These are phyloP conservation scores for Xylaria cubensis DNA, from an alignment of 495 filamentous ascomycete species.

Conservation along the genomic window DNA sequence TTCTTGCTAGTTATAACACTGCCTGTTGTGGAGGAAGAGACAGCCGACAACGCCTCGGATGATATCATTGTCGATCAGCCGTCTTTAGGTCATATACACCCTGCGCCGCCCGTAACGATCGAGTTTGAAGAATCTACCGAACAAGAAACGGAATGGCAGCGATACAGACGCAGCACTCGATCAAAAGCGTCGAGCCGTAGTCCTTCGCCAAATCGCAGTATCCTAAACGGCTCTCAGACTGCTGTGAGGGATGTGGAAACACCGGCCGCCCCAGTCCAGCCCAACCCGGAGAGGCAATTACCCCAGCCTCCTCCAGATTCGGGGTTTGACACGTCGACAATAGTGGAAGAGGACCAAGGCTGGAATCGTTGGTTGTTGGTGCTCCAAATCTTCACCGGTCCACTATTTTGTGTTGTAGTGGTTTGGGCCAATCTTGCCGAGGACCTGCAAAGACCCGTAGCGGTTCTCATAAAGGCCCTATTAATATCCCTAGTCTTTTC, in stretches of 20 bases:
- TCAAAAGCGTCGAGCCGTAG: constrained; percentile 44
- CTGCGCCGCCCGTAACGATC: constrained; percentile 41
- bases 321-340: constrained; percentile 36
- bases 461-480: constrained; percentile 62
- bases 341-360: constrained; percentile 47
- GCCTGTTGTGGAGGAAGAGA: constrained; percentile 79
- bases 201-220: constrained; percentile 34
- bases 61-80: constrained; percentile 43
- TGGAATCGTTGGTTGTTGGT: constrained; percentile 93
- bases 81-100: constrained; percentile 33
- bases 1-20: constrained; percentile 90
- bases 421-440: constrained; percentile 73
- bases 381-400: constrained; percentile 85
- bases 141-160: constrained; percentile 58
- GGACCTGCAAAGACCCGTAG: constrained; percentile 49
- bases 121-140: constrained; percentile 36
- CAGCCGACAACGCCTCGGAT: constrained; percentile 59
- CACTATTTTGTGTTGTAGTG: constrained; percentile 79
- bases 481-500: constrained; percentile 76
- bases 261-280: constrained; percentile 11
- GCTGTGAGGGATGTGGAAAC: background rate
- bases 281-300: constrained; percentile 26
- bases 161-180: constrained; percentile 54
- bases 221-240: constrained; percentile 11
- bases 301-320: constrained; percentile 36